phyloP scores from a whole-genome alignment of 2,329 filamentous ascomycete genomes.

The Pseudogymnoascus sp. region DNA sequence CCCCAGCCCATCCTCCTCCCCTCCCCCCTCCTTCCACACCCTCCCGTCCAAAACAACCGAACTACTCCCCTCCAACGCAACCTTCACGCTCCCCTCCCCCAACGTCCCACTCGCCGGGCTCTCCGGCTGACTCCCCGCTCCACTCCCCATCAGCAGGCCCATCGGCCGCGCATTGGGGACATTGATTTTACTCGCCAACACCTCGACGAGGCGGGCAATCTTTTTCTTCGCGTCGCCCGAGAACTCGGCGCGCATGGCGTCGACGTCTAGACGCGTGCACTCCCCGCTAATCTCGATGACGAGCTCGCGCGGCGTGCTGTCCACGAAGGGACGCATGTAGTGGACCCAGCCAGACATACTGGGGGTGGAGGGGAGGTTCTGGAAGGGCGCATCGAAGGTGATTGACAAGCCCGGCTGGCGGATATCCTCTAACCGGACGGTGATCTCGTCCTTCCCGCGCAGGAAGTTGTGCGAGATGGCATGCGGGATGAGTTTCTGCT shows the following conservation, averaged over 20 bases:
- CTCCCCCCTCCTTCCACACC: slow-evolving; percentile 35
- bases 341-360: slow-evolving; percentile 50
- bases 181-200: slow-evolving; percentile 73
- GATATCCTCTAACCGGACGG: slow-evolving; percentile 75
- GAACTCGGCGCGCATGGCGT: slow-evolving; percentile 59
- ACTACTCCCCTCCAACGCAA: slow-evolving; percentile 52
- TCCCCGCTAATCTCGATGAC: slow-evolving; percentile 72
- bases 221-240: slow-evolving; percentile 61
- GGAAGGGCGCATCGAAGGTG: slow-evolving; percentile 35
- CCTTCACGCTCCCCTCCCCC: slow-evolving; percentile 60
- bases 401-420: slow-evolving; percentile 76
- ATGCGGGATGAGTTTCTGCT: slow-evolving; percentile 78
- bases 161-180: slow-evolving; percentile 51
- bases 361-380: slow-evolving; percentile 10
- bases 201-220: slow-evolving; percentile 65
- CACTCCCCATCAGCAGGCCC: slow-evolving; percentile 58
- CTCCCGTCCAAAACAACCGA: slow-evolving; percentile 51
- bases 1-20: background rate
- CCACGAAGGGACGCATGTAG: slow-evolving; percentile 81
- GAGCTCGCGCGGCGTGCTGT: slow-evolving; percentile 63
- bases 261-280: slow-evolving; percentile 48
- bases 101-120: slow-evolving; percentile 62
- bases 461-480: slow-evolving; percentile 66
- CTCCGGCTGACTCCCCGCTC: slow-evolving; percentile 52
- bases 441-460: slow-evolving; percentile 63